Conservation (phyloP, 441 rosid species). For the Bruguiera hainesii region DNA sequence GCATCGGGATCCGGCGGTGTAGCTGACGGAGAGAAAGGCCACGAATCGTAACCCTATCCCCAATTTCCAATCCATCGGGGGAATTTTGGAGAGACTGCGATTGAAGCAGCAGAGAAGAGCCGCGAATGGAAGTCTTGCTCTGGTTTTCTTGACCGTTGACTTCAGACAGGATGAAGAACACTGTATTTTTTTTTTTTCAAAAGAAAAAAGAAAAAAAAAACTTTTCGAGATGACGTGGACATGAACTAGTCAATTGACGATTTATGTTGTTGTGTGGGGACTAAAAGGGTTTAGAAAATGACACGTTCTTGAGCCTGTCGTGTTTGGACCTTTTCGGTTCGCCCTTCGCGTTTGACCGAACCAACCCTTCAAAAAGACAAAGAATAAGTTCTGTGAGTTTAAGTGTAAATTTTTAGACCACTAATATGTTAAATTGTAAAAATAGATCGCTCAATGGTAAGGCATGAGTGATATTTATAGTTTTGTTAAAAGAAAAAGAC, state of each 20-base stretch:
- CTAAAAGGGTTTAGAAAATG: not conserved
- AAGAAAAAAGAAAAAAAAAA: not conserved
- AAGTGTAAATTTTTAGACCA: too few species aligned
- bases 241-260: not conserved
- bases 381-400: too few species aligned
- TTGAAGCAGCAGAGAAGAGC: constrained; percentile 10
- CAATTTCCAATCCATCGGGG: constrained; percentile 8
- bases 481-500: too few species aligned
- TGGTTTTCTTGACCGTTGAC: constrained; percentile 5
- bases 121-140: not conserved
- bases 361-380: too few species aligned
- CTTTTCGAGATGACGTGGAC: not conserved
- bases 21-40: constrained; percentile 16
- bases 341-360: too few species aligned
- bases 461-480: too few species aligned
- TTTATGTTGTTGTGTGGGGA: not conserved
- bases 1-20: constrained; percentile 44
- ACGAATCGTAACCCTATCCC: not conserved
- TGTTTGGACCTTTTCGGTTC: not conserved
- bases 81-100: not conserved
- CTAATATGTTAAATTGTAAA: too few species aligned
- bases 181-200: too few species aligned
- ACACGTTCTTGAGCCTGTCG: not conserved
- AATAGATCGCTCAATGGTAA: too few species aligned
- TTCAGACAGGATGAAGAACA: not conserved